phyloP scores from a whole-genome alignment of 495 filamentous ascomycete genomes.

The Lepidopterella palustris region DNA sequence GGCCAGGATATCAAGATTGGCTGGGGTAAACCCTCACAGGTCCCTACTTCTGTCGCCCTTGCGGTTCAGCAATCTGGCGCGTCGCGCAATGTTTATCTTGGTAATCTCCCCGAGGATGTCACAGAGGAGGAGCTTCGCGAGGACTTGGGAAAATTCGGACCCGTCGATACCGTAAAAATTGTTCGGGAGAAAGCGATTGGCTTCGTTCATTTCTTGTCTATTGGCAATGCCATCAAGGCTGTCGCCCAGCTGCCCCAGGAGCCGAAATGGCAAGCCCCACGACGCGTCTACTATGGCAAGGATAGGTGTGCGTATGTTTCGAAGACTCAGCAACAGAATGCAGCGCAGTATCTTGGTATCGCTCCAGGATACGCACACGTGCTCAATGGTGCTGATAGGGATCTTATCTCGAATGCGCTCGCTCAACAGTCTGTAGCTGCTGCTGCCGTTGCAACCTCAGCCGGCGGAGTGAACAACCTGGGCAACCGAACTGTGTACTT shows the following conservation, averaged over 20 bases:
- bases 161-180: slow-evolving; percentile 95
- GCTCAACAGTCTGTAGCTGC: slow-evolving; percentile 97
- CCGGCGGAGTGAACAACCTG: slow-evolving; percentile 92
- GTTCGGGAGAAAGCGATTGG: slow-evolving; percentile 97
- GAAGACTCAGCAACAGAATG: slow-evolving; percentile 99
- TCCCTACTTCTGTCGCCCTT: slow-evolving; percentile 91
- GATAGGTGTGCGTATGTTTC: slow-evolving; percentile 97
- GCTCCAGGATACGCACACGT: slow-evolving; percentile 96
- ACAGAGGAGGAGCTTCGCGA: slow-evolving; percentile 88
- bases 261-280: slow-evolving; percentile 89
- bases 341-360: slow-evolving; percentile 95
- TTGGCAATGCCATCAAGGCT: slow-evolving; percentile 98
- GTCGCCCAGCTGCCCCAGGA: slow-evolving; percentile 95
- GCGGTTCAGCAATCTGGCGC: slow-evolving; percentile 96
- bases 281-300: slow-evolving; percentile 96
- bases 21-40: slow-evolving; percentile 98
- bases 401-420: slow-evolving; percentile 89
- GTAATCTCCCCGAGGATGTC: slow-evolving; percentile 84
- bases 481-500: slow-evolving; percentile 97
- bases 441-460: slow-evolving; percentile 91
- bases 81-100: slow-evolving; percentile 96
- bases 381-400: slow-evolving; percentile 88
- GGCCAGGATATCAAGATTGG: slow-evolving; percentile 99
- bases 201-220: slow-evolving; percentile 95
- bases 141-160: slow-evolving; percentile 92